Evolutionary conservation across 257 asterid genomes (phyloP).

Genomic region (Penstemon davidsonii): DNA sequence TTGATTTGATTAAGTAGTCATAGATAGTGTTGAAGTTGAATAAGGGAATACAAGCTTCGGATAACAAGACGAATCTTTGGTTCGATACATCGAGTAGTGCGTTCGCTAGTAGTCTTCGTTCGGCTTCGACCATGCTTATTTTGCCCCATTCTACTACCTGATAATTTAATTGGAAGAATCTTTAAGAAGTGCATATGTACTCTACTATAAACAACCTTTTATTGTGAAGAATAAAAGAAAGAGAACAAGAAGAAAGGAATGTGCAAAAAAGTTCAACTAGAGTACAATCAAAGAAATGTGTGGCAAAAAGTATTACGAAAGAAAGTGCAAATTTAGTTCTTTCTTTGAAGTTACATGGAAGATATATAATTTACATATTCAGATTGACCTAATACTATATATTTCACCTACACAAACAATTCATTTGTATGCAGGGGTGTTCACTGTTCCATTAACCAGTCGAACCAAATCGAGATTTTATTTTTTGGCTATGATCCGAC

Average conservation of each 20-base stretch:
- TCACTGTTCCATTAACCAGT: too few species aligned
- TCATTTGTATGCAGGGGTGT: too few species aligned
- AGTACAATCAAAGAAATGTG: constrained; percentile 19
- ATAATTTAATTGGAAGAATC: not conserved
- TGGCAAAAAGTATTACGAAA: not conserved
- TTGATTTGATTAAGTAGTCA: constrained; percentile 45
- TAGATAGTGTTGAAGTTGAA: constrained; percentile 62
- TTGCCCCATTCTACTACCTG: constrained; percentile 63
- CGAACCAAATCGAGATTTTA: too few species aligned
- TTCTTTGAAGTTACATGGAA: not conserved
- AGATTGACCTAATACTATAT: too few species aligned
- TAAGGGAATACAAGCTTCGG: constrained; percentile 64
- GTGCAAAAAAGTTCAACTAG: constrained; percentile 10
- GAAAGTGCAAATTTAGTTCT: too few species aligned
- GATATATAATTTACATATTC: not conserved
- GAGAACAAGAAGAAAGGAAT: constrained; percentile 20
- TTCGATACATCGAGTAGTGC: constrained; percentile 54
- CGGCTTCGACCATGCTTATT: constrained; percentile 58
- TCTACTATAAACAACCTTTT: not conserved
- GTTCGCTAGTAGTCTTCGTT: constrained; percentile 49
- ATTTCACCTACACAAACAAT: too few species aligned
- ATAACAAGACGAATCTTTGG: constrained; percentile 45
- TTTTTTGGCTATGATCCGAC: too few species aligned
- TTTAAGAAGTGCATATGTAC: not conserved
- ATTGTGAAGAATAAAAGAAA: constrained; percentile 10